phyloP scores from a whole-genome alignment of 768 basidiomycete species.

The Pleurotus djamor region DNA sequence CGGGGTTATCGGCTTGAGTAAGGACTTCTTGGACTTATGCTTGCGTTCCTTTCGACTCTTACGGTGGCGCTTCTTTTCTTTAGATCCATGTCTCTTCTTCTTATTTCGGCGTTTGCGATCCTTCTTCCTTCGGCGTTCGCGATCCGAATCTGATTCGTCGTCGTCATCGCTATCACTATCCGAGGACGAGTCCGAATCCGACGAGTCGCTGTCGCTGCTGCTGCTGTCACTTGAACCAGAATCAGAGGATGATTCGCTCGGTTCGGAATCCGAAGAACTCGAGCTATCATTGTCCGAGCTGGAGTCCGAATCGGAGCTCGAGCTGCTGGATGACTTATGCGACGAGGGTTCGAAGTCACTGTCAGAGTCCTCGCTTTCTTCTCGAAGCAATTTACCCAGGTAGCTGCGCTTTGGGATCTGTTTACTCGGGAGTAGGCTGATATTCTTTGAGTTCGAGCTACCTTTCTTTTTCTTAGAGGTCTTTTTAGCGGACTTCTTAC shows the following conservation, averaged over 20 bases:
- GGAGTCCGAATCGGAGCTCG: neutral
- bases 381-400: neutral
- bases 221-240: too few species aligned
- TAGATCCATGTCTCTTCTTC: neutral
- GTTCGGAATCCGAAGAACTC: too few species aligned
- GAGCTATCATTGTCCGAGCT: neutral
- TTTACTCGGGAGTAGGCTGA: neutral
- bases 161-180: neutral
- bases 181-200: neutral
- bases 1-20: constrained; percentile 20
- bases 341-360: neutral
- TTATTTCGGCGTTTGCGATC: neutral
- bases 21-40: neutral
- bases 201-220: neutral
- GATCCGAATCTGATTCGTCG: neutral
- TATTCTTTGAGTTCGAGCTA: too few species aligned
- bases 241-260: neutral
- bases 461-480: too few species aligned
- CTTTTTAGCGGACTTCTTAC: too few species aligned
- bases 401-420: neutral
- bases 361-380: neutral
- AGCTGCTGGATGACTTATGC: neutral
- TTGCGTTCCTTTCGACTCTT: neutral
- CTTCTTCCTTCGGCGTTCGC: neutral
- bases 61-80: neutral